Evolutionary conservation across 179 eudicot species (phyloP), one percentile per base, ranked within the genome.

Genomic region (Spinacia oleracea): DNA sequence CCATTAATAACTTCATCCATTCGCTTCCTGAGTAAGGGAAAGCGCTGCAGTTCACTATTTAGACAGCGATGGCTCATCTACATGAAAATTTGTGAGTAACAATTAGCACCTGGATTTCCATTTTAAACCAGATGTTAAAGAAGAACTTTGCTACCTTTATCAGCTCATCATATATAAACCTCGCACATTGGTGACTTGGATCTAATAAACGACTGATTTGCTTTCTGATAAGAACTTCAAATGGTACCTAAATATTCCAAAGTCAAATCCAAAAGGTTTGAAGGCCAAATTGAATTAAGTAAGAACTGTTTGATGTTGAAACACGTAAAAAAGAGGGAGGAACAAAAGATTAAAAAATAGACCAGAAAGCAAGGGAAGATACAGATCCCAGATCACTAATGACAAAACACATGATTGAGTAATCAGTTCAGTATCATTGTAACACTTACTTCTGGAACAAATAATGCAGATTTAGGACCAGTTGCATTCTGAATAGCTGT

Each of bases 31-130:
- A 96, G 89, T 75, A 91, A 83, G 29, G 99, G 99, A 80, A 90
- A 96, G 20, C 97, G 93, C 75, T 88, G 97, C 75, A 91, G 82
- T 80, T 92, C 99, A 83, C 82, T 87, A 60, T 89, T 85, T 90
- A 92, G 86, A 84, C 96, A 92, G 14, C 84, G 86, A 76, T 92
- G 99, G 85, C 98, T 94, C 97, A 96, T 96, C 99, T 96, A 78
- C 71, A 77, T 21, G 60, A 65, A 77, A 9, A 58, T 65, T 18
- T 18, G 65, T 29, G 12, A 10, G 23, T 40, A 11, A 48, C 0
- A 55, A 34, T 64, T 40, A 66, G 59, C 62, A 92, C 88, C 96
- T 89, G 48, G 70, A 83, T 31, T 12, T 1, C 15, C 1, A 77
- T 75, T 70, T 55, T 42, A 42, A 56, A 32, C 67, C 66, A 51